Base-by-base conservation (phyloP, 129 eudicot genomes). In the Tanacetum coccineum region DNA sequence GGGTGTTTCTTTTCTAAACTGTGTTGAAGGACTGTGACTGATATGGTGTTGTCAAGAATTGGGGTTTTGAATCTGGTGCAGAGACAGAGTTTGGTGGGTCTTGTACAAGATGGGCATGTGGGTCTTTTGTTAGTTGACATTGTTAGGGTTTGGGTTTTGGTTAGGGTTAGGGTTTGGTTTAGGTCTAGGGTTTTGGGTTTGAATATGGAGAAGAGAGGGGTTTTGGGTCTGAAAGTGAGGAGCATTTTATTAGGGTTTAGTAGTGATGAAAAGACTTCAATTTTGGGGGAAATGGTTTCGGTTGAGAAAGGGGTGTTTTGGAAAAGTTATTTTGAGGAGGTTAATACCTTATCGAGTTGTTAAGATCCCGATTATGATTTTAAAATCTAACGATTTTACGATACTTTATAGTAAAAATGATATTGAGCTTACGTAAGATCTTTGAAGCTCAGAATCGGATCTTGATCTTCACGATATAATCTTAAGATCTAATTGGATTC, bases 11-110 rank as follows among this genome's bases (percentile, higher is more conserved):
- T 84, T 82, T 93, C 99, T 9, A 76, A 65, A 15, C 72, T 81
- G 79, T 93, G 99, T 70, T 93, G 96, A 36, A 93, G 83, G 74
- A 89, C 74, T 57, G 93, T 89, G 78, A 93, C 81, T 21, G 87
- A 75, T n/a, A 93, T 82, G 13, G 85, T 50, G 89, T 89, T 93
- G 0, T 86, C 77, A 49, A 86, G 84, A 57, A 17, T 28, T 36
- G 95, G 92, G 68, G 83, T 65, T 59, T 79, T 87, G 51, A 93
- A 62, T 15, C 96, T 75, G 52, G 74, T 61, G 76, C 99, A 93
- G 76, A 93, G 82, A 59, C 99, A 93, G 48, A 76, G 30, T 1
- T 74, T 62, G 66, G 83, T 22, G 32, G 99, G 99, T 69, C 85
- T 82, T 17, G 90, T 68, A 74, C 99, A 93, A 0, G 77, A 69